Evolutionary conservation across 2,329 filamentous ascomycete genomes (phyloP).

Genomic region (Cryphonectria naterciae): DNA sequence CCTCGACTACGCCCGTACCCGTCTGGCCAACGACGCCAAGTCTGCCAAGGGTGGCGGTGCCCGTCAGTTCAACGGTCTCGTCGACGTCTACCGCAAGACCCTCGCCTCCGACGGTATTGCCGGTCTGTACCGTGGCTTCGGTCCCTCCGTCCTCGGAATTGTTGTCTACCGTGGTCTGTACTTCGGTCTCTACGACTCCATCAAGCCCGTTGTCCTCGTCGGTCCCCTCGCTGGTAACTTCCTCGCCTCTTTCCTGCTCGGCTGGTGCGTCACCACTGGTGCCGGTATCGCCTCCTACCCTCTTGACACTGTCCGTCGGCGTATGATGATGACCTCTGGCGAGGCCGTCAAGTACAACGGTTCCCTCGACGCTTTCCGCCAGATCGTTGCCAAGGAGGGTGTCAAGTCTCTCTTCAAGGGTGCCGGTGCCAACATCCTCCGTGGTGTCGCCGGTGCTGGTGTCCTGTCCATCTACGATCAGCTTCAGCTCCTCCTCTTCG

Average conservation of each 20-base stretch:
- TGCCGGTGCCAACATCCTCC: conserved; percentile 99
- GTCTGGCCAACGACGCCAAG: conserved; percentile 99
- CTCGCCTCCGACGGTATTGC: conserved; percentile 97
- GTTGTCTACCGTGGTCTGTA: conserved; percentile 99
- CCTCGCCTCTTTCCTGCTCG: conserved; percentile 98
- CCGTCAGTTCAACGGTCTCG: conserved; percentile 99
- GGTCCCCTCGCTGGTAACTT: conserved; percentile 96
- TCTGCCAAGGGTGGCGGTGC: conserved; percentile 95
- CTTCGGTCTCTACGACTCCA: conserved; percentile 99
- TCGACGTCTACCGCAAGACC: conserved; percentile 99
- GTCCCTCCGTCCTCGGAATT: conserved; percentile 98
- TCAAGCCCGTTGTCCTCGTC: conserved; percentile 97
- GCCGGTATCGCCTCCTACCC: conserved; percentile 99
- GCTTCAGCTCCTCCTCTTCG: conserved; percentile 98
- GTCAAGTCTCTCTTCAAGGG: conserved; percentile 99
- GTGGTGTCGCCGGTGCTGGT: conserved; percentile 99
- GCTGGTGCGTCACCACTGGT: conserved; percentile 99
- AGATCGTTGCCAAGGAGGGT: conserved; percentile 98
- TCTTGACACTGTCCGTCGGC: conserved; percentile 99
- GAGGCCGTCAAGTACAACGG: conserved; percentile 99
- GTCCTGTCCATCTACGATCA: conserved; percentile 99
- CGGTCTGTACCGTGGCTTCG: conserved; percentile 99
- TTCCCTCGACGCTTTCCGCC: conserved; percentile 90
- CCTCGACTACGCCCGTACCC: conserved; percentile 99
- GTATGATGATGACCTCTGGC: conserved; percentile 99